These are phyloP conservation scores for Lyophyllum semitale DNA, from an alignment of 768 basidiomycete genomes.

Conservation along the genomic window DNA sequence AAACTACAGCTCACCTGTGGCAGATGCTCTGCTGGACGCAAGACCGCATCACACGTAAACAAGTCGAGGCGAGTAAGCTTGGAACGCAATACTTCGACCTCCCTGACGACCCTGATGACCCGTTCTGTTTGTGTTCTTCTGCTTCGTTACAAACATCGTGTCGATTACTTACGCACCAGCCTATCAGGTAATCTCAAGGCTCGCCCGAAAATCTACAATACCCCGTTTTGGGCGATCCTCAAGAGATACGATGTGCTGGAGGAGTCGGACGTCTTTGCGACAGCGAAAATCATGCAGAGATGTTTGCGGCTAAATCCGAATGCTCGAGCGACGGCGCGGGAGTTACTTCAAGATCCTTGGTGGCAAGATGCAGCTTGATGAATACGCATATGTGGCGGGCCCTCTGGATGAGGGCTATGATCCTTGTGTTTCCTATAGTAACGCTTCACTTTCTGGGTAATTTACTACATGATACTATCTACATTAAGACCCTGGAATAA, in stretches of 20 bases:
- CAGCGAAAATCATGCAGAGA: constrained; percentile 17
- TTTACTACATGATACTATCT: no score
- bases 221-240: constrained; percentile 16
- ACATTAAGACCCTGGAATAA: no score
- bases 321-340: constrained; percentile 22
- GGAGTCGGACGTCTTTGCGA: constrained; percentile 14
- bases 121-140: neutral
- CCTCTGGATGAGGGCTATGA: neutral
- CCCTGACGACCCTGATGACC: neutral
- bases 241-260: constrained; percentile 13
- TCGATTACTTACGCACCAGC: neutral
- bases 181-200: constrained; percentile 18
- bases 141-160: neutral
- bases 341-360: constrained; percentile 23
- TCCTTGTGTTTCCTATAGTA: neutral
- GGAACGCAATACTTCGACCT: constrained; percentile 15
- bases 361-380: neutral
- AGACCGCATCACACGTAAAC: neutral
- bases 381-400: neutral
- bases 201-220: constrained; percentile 7
- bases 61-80: constrained; percentile 6
- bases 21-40: constrained; percentile 8
- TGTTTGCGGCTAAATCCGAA: constrained; percentile 25
- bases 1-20: neutral
- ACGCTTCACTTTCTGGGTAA: no score